Percentiles rank a stretch among this genome's conserved stretches.
These are phyloP conservation scores for Tilletia setariae DNA, from an alignment of 1,284 basidiomycete genomes.

Conservation along the genomic window DNA sequence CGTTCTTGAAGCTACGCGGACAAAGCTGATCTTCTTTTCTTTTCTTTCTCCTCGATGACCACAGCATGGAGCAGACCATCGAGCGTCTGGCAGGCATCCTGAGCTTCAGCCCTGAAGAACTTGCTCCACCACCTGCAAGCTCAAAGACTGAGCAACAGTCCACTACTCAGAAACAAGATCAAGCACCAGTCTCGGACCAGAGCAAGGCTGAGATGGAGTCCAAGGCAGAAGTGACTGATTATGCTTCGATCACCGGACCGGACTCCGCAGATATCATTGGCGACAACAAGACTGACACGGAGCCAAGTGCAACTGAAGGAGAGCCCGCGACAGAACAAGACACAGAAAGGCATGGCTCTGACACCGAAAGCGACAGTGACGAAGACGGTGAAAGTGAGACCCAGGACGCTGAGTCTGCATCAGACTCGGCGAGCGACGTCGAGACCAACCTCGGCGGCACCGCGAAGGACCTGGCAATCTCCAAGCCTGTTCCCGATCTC, in stretches of 20 bases:
- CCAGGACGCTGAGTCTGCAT: not conserved
- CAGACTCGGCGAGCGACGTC: not conserved
- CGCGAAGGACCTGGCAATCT: conserved; percentile 67
- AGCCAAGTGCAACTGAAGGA: no score
- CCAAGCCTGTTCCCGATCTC: conserved; percentile 3
- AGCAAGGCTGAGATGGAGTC: no score
- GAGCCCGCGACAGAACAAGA: not conserved
- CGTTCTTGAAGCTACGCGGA: no score
- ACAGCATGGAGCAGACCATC: conserved; percentile 19
- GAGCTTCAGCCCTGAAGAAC: not conserved
- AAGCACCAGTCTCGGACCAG: not conserved
- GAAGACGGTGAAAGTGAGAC: not conserved
- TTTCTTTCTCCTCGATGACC: not conserved
- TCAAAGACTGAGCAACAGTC: not conserved
- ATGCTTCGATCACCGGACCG: no score
- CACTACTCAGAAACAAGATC: not conserved
- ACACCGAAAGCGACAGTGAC: conserved; percentile 57
- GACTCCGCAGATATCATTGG: no score
- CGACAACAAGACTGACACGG: no score
- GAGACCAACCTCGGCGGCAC: conserved; percentile 57
- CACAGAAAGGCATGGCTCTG: conserved; percentile 66
- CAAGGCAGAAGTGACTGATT: no score
- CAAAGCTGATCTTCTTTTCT: not conserved
- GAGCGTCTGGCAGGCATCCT: conserved; percentile 2
- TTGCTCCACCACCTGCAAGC: not conserved